phyloP scores from a whole-genome alignment of 2,329 filamentous ascomycete species.

The Fusarium sp. region DNA sequence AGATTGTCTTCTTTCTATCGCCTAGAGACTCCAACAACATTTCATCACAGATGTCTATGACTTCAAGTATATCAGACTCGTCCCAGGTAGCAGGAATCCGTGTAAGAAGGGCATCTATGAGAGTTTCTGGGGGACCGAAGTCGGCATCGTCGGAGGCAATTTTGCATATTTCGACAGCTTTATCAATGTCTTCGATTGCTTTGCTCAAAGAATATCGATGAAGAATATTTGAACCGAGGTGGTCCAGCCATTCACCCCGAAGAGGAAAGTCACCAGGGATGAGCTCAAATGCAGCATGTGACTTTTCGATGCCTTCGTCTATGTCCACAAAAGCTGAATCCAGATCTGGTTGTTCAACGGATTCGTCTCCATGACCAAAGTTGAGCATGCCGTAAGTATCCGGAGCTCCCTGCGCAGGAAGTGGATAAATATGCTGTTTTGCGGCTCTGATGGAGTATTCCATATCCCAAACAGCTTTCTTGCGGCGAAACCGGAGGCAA shows the following conservation, averaged over 20 bases:
- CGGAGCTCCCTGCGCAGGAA: accelerated
- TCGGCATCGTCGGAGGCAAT: accelerated
- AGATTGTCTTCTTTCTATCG: neutral
- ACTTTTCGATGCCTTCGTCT: neutral
- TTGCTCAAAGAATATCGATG: neutral
- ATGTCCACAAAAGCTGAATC: accelerated
- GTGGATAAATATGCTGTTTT: neutral
- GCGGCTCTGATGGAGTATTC: neutral
- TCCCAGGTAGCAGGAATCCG: neutral
- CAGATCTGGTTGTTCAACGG: accelerated
- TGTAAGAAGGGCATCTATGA: neutral
- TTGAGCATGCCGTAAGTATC: neutral
- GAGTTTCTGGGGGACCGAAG: neutral
- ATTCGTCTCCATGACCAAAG: accelerated
- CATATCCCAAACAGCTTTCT: neutral
- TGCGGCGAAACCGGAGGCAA: accelerated
- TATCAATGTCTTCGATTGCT: neutral
- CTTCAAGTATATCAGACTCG: neutral
- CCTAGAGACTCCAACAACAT: accelerated
- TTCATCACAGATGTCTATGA: neutral
- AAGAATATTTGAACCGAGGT: neutral
- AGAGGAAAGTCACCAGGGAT: neutral
- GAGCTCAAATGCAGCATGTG: neutral
- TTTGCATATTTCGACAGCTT: neutral
- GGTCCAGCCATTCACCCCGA: neutral